phyloP scores from a whole-genome alignment of 108 stramenopile genomes.

The Nitzschia sp. region DNA sequence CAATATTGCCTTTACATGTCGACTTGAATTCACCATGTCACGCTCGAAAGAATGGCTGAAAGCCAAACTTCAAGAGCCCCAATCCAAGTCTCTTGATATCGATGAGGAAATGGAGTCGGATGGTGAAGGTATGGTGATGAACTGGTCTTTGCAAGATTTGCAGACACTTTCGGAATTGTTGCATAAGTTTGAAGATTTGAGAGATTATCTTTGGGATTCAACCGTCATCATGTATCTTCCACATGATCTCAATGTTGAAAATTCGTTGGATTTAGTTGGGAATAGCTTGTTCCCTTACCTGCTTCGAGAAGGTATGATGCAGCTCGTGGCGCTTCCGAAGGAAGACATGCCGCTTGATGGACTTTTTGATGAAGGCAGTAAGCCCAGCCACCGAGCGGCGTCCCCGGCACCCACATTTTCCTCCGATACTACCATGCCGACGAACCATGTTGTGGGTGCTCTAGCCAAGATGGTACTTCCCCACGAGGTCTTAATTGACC shows the following conservation, averaged over 20 bases:
- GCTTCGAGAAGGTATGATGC: conserved; percentile 39
- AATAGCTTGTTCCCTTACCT: conserved; percentile 35
- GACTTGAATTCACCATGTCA: conserved; percentile 11
- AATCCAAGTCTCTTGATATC: background rate
- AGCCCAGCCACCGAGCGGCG: background rate
- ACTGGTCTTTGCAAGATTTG: conserved; percentile 31
- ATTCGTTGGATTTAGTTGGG: conserved; percentile 15
- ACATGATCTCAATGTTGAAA: conserved; percentile 30
- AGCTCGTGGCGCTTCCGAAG: background rate
- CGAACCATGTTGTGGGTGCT: background rate
- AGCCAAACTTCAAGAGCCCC: conserved; percentile 14
- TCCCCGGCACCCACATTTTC: conserved; percentile 6
- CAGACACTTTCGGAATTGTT: conserved; percentile 16
- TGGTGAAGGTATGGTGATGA: conserved; percentile 10
- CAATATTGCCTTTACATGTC: conserved; percentile 21
- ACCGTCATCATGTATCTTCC: conserved; percentile 30
- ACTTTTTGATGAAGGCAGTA: background rate
- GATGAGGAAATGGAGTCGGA: background rate
- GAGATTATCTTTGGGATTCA: conserved; percentile 33
- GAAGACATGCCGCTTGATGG: background rate
- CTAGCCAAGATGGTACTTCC: background rate
- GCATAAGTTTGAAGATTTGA: conserved; percentile 10
- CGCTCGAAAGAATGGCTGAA: conserved; percentile 13
- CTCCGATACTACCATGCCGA: conserved; percentile 10
- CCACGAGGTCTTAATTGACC: background rate